Percentiles rank a stretch among this genome's conserved stretches.
Conservation (phyloP, 257 asterid species). For the Przewalskia tangutica region DNA sequence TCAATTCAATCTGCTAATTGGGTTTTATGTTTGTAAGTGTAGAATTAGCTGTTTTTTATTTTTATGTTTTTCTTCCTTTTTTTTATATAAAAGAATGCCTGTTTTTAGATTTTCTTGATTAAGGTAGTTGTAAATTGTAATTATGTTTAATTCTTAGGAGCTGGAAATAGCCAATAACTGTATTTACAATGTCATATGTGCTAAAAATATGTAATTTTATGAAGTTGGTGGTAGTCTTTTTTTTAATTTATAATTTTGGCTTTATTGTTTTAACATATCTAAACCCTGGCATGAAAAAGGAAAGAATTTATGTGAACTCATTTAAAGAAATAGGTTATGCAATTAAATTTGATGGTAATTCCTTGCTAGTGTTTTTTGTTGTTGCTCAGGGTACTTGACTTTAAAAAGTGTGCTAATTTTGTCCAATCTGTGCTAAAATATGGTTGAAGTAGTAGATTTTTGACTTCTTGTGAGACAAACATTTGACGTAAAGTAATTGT, state of each 20-base stretch:
- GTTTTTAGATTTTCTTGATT: background rate
- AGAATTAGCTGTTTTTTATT: background rate
- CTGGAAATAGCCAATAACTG: background rate
- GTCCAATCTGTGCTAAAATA: background rate
- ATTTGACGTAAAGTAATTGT: background rate
- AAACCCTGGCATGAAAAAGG: background rate
- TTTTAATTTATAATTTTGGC: background rate
- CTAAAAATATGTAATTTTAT: background rate
- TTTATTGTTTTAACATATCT: background rate
- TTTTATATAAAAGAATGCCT: background rate
- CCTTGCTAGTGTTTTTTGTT: background rate
- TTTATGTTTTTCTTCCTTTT: background rate
- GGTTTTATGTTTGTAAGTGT: background rate
- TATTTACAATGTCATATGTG: background rate
- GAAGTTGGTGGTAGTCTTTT: background rate
- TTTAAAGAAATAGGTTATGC: background rate
- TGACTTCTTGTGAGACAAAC: background rate
- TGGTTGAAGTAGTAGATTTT: background rate
- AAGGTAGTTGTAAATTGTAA: background rate
- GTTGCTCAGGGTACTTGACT: background rate
- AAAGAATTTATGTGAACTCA: background rate
- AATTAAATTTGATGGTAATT: background rate
- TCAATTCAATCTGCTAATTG: slow-evolving; percentile 4
- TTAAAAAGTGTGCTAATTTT: background rate
- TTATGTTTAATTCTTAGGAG: background rate